A percentile compares a stretch with the other conserved stretches of the same genome.
Conservation (phyloP, 2,329 filamentous ascomycete genomes). For the Colletotrichum costaricense region DNA sequence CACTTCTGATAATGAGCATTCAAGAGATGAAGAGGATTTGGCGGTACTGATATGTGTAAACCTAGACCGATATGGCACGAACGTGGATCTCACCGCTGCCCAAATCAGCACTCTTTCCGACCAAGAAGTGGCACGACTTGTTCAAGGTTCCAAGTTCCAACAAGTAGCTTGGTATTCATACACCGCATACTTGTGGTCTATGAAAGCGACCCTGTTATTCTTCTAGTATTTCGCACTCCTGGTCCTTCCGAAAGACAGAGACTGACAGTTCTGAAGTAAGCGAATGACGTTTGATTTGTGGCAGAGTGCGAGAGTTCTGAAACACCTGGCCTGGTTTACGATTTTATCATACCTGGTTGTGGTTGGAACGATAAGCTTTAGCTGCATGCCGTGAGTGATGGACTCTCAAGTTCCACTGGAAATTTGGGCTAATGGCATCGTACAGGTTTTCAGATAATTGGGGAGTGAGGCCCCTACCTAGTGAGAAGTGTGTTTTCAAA, state of each 20-base stretch:
- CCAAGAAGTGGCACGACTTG: slow-evolving; percentile 42
- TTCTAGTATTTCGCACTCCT: slow-evolving; percentile 36
- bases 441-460: slow-evolving; percentile 17
- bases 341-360: slow-evolving; percentile 12
- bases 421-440: accelerated
- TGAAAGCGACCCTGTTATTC: slow-evolving; percentile 44
- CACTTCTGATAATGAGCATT: not conserved
- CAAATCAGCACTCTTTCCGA: slow-evolving; percentile 38
- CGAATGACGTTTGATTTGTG: slow-evolving; percentile 43
- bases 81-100: slow-evolving; percentile 16
- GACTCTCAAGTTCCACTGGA: too few species aligned
- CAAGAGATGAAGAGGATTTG: too few species aligned
- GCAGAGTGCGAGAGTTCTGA: slow-evolving; percentile 33
- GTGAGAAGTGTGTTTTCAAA: slow-evolving; percentile 38
- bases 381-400: slow-evolving; percentile 17
- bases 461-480: slow-evolving; percentile 17
- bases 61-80: slow-evolving; percentile 20
- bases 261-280: slow-evolving; percentile 22
- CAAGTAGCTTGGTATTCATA: slow-evolving; percentile 54
- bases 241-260: not conserved
- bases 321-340: slow-evolving; percentile 17
- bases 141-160: slow-evolving; percentile 49
- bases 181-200: slow-evolving; percentile 48
- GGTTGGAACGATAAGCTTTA: slow-evolving; percentile 20
- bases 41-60: not conserved